phyloP scores from a whole-genome alignment of 306 rosid genomes.

The Biancaea sappan region DNA sequence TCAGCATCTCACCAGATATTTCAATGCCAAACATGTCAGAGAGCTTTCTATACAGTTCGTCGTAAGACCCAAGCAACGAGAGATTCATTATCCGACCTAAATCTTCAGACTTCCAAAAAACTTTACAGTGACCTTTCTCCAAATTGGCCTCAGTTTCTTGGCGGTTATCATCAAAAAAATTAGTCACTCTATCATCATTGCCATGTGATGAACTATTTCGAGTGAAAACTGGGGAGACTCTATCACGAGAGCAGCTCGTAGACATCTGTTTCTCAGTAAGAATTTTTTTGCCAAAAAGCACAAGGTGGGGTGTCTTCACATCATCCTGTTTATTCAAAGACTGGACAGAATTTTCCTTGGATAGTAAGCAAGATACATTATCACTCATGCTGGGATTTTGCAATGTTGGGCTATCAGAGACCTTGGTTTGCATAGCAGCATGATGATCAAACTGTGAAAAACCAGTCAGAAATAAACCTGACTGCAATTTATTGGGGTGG shows the following conservation, averaged over 20 bases:
- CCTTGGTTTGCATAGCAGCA: conserved; percentile 46
- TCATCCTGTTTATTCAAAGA: conserved; percentile 51
- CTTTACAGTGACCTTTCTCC: conserved; percentile 77
- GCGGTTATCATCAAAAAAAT: conserved; percentile 48
- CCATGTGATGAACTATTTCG: conserved; percentile 76
- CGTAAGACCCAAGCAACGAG: conserved; percentile 62
- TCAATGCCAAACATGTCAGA: conserved; percentile 78
- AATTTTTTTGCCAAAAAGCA: conserved; percentile 81
- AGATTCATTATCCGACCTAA: conserved; percentile 81
- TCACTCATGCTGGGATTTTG: conserved; percentile 65
- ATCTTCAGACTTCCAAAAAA: conserved; percentile 72
- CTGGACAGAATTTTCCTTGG: conserved; percentile 60
- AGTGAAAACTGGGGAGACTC: conserved; percentile 62
- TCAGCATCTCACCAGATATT: conserved; percentile 58
- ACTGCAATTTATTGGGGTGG: conserved; percentile 70
- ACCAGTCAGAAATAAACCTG: conserved; percentile 61
- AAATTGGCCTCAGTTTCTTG: conserved; percentile 54
- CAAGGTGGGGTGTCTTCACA: conserved; percentile 64
- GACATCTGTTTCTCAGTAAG: conserved; percentile 79
- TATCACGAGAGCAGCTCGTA: conserved; percentile 64
- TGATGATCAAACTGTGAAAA: conserved; percentile 52
- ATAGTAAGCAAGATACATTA: conserved; percentile 64
- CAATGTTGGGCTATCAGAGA: conserved; percentile 40
- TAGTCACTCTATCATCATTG: conserved; percentile 52
- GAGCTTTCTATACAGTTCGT: conserved; percentile 60